Base-by-base conservation (phyloP, 2,329 filamentous ascomycete genomes). In the Knoxdaviesia proteae region DNA sequence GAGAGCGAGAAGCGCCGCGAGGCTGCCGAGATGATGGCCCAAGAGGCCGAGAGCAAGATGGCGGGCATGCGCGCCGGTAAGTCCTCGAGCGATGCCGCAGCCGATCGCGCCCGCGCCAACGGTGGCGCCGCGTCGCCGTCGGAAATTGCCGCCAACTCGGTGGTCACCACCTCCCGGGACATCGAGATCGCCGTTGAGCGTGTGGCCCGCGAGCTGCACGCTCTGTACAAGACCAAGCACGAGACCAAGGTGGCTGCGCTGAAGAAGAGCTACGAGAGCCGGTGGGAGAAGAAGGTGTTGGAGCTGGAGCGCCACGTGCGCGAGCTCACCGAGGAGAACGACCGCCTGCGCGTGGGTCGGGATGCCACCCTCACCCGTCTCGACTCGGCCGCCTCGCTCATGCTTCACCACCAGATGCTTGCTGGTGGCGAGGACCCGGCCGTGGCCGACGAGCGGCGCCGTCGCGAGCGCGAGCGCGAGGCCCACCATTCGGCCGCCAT, bases 151-250 rank as follows among this genome's bases (percentile, higher is more conserved):
- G 48, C 57, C 42, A 36, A 36, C 34, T 20, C 20, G 20, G 20
- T 20, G 20, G 20, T 20, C 20, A 20, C 20, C 20, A 51, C 57
- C 46, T 57, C 61, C 51, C 56, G 62, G 50, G 84, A 93, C 49
- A 80, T 94, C 41, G 87, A 94, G 54, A 68, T 82, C 38, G 80
- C 81, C 2, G 80, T 88, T 29, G 84, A 94, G 59, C 84, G 87
- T 49, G 86, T 96, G 36, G 87, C 88, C n/a, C 74, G 84, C 32
- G 90, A 98, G 55, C 69, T 98, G 36, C 90, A 98, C 56, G 71
- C 79, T 0, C 69, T 94, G 7, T 98, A 98, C 70, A 96, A 94
- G 64, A 77, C 80, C 55, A 98, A 98, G 63, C 90, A 98, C 57
- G 88, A 96, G 63, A 84, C 79, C 48, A 98, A 98, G 64, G 88